Evolutionary conservation across 306 rosid species (phyloP).

Genomic region (Cajanus cajan): DNA sequence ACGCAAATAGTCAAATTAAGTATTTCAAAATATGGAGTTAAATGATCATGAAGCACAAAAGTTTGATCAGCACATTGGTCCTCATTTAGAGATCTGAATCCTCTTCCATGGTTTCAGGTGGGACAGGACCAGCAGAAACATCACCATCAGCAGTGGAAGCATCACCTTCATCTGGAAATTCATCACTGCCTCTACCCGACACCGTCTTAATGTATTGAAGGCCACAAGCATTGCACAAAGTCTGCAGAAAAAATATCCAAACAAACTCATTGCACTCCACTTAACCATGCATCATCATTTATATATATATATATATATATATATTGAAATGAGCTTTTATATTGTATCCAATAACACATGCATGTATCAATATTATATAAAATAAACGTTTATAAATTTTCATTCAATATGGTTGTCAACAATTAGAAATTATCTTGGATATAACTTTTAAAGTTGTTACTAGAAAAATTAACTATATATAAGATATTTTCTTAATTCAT

Average conservation of each 20-base stretch:
- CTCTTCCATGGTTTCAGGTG: neutral
- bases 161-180: neutral
- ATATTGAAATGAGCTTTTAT: neutral
- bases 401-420: no score
- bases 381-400: no score
- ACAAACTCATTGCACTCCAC: neutral
- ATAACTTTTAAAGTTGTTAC: no score
- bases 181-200: neutral
- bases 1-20: neutral
- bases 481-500: no score
- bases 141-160: neutral
- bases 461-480: no score
- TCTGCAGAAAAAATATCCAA: neutral
- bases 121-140: neutral
- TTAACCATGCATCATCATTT: neutral
- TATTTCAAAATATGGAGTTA: neutral
- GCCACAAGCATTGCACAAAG: constrained; percentile 43
- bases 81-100: neutral
- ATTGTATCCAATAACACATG: neutral
- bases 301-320: no score
- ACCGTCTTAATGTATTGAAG: constrained; percentile 30
- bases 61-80: neutral
- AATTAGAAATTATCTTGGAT: no score
- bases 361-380: neutral
- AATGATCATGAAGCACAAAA: neutral